Evolutionary conservation across 192 early-diverging fungal genomes (phyloP), one percentile per base, ranked within the genome.

Genomic region (Phycomyces nitens): DNA sequence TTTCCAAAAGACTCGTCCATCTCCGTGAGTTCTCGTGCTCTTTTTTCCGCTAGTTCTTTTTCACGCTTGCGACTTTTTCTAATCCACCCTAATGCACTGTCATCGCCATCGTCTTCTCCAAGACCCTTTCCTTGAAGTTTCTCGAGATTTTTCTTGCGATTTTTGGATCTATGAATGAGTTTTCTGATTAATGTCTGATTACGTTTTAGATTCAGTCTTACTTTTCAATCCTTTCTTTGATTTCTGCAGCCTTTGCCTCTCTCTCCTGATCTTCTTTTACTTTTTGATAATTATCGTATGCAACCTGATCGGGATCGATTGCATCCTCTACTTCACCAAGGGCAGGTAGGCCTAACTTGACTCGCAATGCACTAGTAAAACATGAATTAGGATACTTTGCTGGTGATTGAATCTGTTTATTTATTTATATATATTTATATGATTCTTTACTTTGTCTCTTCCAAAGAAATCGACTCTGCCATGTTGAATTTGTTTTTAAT

Each of bases 51-150:
- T 6, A 70, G 59, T 64, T 72, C 76, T 54, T 83, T 81, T 58
- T 75, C 71, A 23, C 83, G 79, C 57, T 73, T 74, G 22, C 84
- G 80, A 23, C 71, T 76, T 44, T 81, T 80, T 66, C 79, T 73
- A 22, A 92, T 86, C 90, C 89, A 94, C 12, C 76, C 76, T 43
- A 89, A 76, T 18, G 88, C 70, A 29, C 77, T 79, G 14, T 76
- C 83, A 40, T 79, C 80, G 5, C 86, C 88, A 8, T 84, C 83
- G 23, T 84, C 86, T 18, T 88, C 82, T 34, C 82, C 90, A 10
- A 89, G 72, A 15, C 82, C 80, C 53, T 87, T 84, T 27, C 88
- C 89, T 58, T 74, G 44, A 9, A 88, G 69, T 50, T 82, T 82
- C 58, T 82, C 80, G 41, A 72, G 70, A 7, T 81, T 68, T 43